Evolutionary conservation across 257 asterid species (phyloP).

Genomic region (Ilex asprella): DNA sequence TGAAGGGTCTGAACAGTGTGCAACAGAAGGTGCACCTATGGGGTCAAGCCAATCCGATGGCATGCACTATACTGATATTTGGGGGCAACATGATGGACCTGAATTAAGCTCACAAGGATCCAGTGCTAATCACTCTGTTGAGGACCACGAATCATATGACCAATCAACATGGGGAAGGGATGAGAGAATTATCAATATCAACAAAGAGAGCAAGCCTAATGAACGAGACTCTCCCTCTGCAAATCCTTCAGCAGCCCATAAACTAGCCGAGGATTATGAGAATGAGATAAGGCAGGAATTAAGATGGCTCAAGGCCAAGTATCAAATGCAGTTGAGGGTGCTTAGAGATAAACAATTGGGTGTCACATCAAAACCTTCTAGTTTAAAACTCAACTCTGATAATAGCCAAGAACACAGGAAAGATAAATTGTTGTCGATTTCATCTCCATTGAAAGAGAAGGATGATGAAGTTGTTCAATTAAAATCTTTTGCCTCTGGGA

Average conservation of each 20-base stretch:
- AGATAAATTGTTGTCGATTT: slow-evolving; percentile 1
- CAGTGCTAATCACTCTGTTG: slow-evolving; percentile 9
- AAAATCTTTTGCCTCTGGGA: slow-evolving; percentile 13
- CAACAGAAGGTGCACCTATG: slow-evolving; percentile 29
- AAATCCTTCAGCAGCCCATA: slow-evolving; percentile 18
- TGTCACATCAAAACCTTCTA: slow-evolving; percentile 15
- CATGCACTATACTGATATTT: slow-evolving; percentile 24
- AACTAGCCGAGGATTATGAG: slow-evolving; percentile 23
- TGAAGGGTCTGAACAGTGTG: slow-evolving; percentile 46
- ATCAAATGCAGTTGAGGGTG: slow-evolving; percentile 47
- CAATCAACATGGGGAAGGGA: slow-evolving; percentile 14
- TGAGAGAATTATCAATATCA: slow-evolving; percentile 4
- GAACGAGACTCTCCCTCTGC: slow-evolving; percentile 9
- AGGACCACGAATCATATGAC: slow-evolving; percentile 8
- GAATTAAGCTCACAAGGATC: slow-evolving; percentile 17
- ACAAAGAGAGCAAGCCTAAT: slow-evolving; percentile 5
- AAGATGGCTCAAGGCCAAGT: slow-evolving; percentile 71
- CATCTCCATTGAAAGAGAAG: slow-evolving; percentile 7
- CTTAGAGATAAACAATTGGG: slow-evolving; percentile 38
- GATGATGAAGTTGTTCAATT: slow-evolving; percentile 11
- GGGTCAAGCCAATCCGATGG: slow-evolving; percentile 30
- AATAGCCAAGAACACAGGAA: slow-evolving; percentile 14
- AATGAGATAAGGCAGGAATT: slow-evolving; percentile 45
- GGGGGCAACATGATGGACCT: slow-evolving; percentile 33
- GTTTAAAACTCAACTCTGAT: slow-evolving; percentile 5